A percentile compares a stretch with the other conserved stretches of the same genome.
These are phyloP conservation scores for Cladosporium colombiae DNA, from an alignment of 2,329 filamentous ascomycete species.

Conservation along the genomic window DNA sequence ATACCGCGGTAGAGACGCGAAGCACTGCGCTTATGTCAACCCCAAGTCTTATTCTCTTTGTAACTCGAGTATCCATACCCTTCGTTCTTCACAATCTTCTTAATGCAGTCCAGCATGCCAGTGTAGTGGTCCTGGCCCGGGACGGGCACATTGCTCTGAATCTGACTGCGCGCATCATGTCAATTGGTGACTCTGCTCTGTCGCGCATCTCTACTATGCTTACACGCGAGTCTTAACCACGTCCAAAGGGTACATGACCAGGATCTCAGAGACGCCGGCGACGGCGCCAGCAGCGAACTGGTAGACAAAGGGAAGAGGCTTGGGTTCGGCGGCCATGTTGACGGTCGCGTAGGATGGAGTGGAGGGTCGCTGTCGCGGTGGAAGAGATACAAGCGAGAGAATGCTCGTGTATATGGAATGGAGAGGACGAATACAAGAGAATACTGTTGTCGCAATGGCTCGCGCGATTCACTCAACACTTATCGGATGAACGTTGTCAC, in stretches of 20 bases:
- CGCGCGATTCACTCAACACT: slow-evolving; percentile 5
- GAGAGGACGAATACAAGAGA: neutral
- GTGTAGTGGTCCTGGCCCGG: slow-evolving; percentile 82
- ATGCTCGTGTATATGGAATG: neutral
- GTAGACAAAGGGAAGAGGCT: slow-evolving; percentile 88
- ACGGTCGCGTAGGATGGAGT: slow-evolving; percentile 21
- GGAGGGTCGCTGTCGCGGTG: slow-evolving; percentile 9
- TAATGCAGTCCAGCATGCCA: slow-evolving; percentile 97
- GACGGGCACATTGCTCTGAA: slow-evolving; percentile 61
- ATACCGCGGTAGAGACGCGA: slow-evolving; percentile 95
- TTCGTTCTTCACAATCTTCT: slow-evolving; percentile 94
- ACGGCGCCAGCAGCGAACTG: slow-evolving; percentile 97
- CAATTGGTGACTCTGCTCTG: neutral
- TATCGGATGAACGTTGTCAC: slow-evolving; percentile 10
- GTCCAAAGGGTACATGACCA: slow-evolving; percentile 89
- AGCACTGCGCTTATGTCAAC: slow-evolving; percentile 51
- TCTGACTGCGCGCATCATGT: slow-evolving; percentile 30
- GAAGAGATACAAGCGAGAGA: neutral
- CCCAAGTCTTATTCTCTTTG: slow-evolving; percentile 3
- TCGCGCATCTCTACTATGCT: slow-evolving; percentile 38
- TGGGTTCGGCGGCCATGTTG: slow-evolving; percentile 53
- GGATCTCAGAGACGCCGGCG: slow-evolving; percentile 85
- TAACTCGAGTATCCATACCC: slow-evolving; percentile 59
- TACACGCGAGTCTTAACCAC: slow-evolving; percentile 98
- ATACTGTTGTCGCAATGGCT: slow-evolving; percentile 9